phyloP scores from a whole-genome alignment of 306 rosid genomes.

The Vigna angularis region DNA sequence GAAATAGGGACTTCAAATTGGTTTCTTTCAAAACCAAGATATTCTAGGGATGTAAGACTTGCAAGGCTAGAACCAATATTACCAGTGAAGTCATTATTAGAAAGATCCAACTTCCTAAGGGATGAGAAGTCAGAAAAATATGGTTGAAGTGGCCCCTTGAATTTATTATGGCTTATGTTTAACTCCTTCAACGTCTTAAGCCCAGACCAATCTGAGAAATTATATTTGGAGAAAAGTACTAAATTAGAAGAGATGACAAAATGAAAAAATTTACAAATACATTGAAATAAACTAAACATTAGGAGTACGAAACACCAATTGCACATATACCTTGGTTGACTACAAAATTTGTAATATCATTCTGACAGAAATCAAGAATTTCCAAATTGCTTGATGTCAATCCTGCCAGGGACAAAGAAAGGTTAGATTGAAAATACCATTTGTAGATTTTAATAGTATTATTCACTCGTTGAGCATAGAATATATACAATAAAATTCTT shows the following conservation, averaged over 20 bases:
- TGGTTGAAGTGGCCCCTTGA: slow-evolving; percentile 31
- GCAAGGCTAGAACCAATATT: slow-evolving; percentile 14
- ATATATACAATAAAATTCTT: not conserved
- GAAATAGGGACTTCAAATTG: slow-evolving; percentile 37
- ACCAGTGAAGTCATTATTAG: not conserved
- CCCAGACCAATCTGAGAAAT: slow-evolving; percentile 26
- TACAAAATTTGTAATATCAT: not conserved
- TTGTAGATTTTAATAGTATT: not conserved
- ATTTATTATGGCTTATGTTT: not conserved
- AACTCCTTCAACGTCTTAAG: slow-evolving; percentile 32
- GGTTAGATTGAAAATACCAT: not conserved
- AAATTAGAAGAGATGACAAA: not conserved
- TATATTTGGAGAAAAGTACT: not conserved
- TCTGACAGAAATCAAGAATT: not conserved
- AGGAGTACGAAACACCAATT: not conserved
- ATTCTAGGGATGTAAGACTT: slow-evolving; percentile 34
- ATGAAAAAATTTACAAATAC: not conserved
- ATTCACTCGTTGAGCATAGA: not conserved
- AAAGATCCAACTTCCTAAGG: slow-evolving; percentile 2
- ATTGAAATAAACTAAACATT: not conserved
- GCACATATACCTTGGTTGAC: not conserved
- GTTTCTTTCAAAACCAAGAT: not conserved
- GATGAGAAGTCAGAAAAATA: slow-evolving; percentile 31
- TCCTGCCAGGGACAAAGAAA: not conserved
- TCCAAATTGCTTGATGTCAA: not conserved